Percentiles rank a stretch among this genome's conserved stretches.
Evolutionary conservation across 225 moss, liverwort and hornwort genomes (phyloP).

Genomic region (Neckera pumila): DNA sequence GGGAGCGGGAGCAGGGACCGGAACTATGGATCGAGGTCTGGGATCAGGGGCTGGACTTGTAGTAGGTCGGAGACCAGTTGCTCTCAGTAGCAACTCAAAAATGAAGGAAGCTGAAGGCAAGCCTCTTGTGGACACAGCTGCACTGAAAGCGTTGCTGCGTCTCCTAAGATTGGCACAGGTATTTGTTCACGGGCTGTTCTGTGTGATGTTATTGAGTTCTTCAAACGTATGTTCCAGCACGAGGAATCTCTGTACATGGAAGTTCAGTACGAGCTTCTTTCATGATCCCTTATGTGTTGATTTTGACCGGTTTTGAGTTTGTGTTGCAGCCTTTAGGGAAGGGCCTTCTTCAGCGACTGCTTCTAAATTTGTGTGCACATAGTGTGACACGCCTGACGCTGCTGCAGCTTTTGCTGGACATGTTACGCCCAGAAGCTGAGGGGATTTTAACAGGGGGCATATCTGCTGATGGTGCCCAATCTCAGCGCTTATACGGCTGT

Average conservation of each 20-base stretch:
- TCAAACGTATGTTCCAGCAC: neutral
- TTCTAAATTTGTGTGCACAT: conserved; percentile 88
- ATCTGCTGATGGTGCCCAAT: conserved; percentile 54
- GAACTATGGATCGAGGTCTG: conserved; percentile 15
- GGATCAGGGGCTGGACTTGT: conserved; percentile 48
- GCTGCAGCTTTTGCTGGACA: conserved; percentile 85
- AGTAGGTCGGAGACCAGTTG: conserved; percentile 52
- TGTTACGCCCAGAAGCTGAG: conserved; percentile 90
- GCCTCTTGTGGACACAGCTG: conserved; percentile 70
- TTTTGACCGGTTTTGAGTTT: neutral
- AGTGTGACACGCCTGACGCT: conserved; percentile 73
- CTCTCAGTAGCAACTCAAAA: conserved; percentile 38
- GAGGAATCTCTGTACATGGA: neutral
- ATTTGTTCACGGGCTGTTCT: neutral
- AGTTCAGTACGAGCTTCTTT: neutral
- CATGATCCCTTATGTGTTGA: neutral
- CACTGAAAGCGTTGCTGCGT: conserved; percentile 74
- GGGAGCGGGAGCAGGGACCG: conserved; percentile 40
- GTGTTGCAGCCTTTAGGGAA: conserved; percentile 77
- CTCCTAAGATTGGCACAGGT: conserved; percentile 89
- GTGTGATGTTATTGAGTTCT: neutral
- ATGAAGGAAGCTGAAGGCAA: conserved; percentile 87
- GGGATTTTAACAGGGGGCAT: conserved; percentile 37
- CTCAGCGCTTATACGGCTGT: conserved; percentile 85
- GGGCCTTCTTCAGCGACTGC: conserved; percentile 80